phyloP scores from a whole-genome alignment of 148 eudicot genomes.

The Fagopyrum tataricum region DNA sequence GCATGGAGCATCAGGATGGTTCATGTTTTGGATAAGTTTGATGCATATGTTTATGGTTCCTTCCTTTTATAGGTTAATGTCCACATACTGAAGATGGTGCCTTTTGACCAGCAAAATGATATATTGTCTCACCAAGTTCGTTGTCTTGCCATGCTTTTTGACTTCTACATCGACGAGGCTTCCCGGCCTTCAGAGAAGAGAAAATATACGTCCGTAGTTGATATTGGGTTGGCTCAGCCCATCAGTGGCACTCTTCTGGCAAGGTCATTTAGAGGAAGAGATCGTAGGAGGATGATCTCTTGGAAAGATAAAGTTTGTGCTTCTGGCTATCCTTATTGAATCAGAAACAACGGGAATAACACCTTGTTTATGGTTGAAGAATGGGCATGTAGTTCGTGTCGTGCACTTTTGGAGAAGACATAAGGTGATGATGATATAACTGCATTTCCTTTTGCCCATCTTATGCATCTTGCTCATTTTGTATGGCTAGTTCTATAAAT shows the following conservation, averaged over 20 bases:
- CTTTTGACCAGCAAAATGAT: constrained; percentile 53
- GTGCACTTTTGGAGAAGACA: neutral
- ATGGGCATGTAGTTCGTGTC: neutral
- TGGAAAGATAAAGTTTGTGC: constrained; percentile 74
- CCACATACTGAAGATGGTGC: constrained; percentile 52
- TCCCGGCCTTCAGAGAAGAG: constrained; percentile 36
- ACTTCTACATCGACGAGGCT: constrained; percentile 57
- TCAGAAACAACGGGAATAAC: neutral
- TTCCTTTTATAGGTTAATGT: constrained; percentile 57
- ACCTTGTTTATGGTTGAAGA: neutral
- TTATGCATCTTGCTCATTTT: neutral
- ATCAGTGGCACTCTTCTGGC: constrained; percentile 52
- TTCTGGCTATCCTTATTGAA: constrained; percentile 58
- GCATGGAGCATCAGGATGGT: neutral
- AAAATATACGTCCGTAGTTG: constrained; percentile 43
- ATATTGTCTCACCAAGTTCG: constrained; percentile 68
- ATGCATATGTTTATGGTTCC: neutral
- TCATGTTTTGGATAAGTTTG: neutral
- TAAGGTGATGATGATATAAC: neutral
- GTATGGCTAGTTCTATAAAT: neutral
- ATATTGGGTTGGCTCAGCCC: constrained; percentile 71
- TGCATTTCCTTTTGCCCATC: neutral
- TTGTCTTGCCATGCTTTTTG: constrained; percentile 88
- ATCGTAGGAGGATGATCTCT: constrained; percentile 71
- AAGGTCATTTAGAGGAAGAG: constrained; percentile 83